Base-by-base conservation (phyloP, 202 grass and related monocot species). In the Zizania palustris region DNA sequence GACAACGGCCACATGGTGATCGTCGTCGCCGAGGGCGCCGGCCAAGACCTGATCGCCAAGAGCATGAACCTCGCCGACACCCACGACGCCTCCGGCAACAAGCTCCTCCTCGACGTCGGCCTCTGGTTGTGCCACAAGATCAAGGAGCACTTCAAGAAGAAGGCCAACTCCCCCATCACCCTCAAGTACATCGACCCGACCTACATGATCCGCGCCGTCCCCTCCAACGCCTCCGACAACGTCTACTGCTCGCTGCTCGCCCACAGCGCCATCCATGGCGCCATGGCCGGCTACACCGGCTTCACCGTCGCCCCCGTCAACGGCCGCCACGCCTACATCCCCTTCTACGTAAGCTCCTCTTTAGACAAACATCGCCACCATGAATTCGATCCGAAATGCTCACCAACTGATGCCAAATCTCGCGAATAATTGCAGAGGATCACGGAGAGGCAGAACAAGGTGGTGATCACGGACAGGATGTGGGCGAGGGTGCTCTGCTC, bases 121-220 rank as follows among this genome's bases (percentile, higher is more conserved):
- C 91, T 93, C 39, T 97, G 94, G 94, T 61, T 97, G 0, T 97
- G 88, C 2, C 84, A 91, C 7, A 93, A 92, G 74, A 97, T 97
- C 51, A 97, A 97, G 91, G 94, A 86, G 20, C 84, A 97, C 61
- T 97, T 97, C 82, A 79, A 78, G 81, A 93, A 34, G 69, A 84
- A 80, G 39, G 45, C 76, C 16, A 79, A 73, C 49, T 90, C 92
- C 76, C 69, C 84, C 3, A 90, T 97, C 68, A 97, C 86, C 19
- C 87, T 97, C 28, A 97, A 97, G 75, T 97, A 93, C 75, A 97
- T 97, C 61, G 94, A 97, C 74, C 91, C 91, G 36, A 93, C 91
- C 4, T 97, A 97, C 83, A 97, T 97, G 94, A 89, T 97, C 81
- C 91, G 94, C 51, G 94, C 94, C 9, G 80, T 97, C 65, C 94